Conservation (phyloP, 345 rosid genomes). For the Tarenaya hassleriana region DNA sequence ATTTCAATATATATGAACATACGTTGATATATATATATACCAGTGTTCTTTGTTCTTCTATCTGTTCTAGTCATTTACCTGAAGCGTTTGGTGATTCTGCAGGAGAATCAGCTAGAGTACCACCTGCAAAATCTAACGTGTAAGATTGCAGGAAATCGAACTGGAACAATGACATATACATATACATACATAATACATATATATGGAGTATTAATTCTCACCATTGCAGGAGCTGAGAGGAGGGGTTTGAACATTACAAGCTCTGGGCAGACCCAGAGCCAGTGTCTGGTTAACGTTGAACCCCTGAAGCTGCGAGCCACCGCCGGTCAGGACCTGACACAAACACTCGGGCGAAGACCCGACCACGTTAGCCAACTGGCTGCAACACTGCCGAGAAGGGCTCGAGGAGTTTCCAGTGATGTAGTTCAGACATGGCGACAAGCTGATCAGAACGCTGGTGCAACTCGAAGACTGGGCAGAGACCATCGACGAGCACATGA, state of each 20-base stretch:
- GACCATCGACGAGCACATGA: conserved; percentile 35
- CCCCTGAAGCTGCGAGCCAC: conserved; percentile 59
- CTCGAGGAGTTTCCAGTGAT: conserved; percentile 57
- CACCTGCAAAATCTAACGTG: conserved; percentile 7
- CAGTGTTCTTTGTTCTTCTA: conserved; percentile 1
- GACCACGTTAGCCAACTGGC: conserved; percentile 56
- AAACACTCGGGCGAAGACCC: conserved; percentile 66
- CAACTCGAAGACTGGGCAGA: conserved; percentile 55
- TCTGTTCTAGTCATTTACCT: conserved; percentile 37
- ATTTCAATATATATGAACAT: not conserved
- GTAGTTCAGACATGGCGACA: conserved; percentile 67
- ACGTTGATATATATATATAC: not conserved
- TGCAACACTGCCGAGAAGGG: conserved; percentile 68
- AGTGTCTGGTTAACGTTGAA: conserved; percentile 53
- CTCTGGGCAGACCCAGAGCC: conserved; percentile 63
- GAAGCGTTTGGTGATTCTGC: conserved; percentile 50
- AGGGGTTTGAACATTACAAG: conserved; percentile 80
- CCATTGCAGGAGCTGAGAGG: conserved; percentile 60
- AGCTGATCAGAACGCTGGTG: conserved; percentile 45
- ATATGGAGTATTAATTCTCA: conserved; percentile 20
- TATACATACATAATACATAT: not conserved
- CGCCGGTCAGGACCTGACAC: conserved; percentile 58
- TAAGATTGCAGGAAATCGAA: conserved; percentile 4
- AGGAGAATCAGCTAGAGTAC: conserved; percentile 46
- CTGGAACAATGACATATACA: conserved; percentile 10